Evolutionary conservation across 2,329 filamentous ascomycete species (phyloP).

Genomic region (Claviceps maximensis): DNA sequence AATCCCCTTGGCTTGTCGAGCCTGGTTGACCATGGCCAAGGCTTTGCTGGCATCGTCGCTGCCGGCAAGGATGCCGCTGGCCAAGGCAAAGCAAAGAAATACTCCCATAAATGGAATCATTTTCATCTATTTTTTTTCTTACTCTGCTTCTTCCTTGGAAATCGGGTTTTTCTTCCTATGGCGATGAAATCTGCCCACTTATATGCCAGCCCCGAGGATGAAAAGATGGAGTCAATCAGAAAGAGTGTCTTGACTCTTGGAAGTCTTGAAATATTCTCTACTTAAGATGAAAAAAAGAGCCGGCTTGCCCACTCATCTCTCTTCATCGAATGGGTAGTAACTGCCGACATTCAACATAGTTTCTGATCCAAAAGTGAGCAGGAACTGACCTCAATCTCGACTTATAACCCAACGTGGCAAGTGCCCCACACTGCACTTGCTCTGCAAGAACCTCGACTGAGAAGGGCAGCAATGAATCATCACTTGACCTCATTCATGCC

Average conservation of each 20-base stretch:
- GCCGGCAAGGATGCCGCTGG: slow-evolving; percentile 5
- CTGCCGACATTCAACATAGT: not conserved
- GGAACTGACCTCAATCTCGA: slow-evolving; percentile 1
- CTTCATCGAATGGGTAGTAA: not conserved
- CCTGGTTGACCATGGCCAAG: slow-evolving; percentile 19
- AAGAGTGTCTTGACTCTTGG: not conserved
- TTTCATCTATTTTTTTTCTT: slow-evolving; percentile 2
- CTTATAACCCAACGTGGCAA: slow-evolving; percentile 1
- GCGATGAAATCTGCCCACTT: not conserved
- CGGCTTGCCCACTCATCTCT: no score
- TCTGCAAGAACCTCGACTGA: not conserved
- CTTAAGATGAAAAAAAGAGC: not conserved
- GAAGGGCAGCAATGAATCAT: no score
- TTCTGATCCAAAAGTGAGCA: not conserved
- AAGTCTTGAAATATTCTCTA: not conserved
- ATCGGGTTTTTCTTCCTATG: not conserved
- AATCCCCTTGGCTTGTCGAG: slow-evolving; percentile 16
- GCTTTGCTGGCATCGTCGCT: slow-evolving; percentile 14
- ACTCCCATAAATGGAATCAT: not conserved
- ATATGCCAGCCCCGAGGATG: not conserved
- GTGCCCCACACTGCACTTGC: not conserved
- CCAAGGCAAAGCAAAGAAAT: slow-evolving; percentile 5
- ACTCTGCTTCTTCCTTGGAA: not conserved
- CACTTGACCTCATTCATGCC: no score
- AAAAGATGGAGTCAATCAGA: not conserved